These are phyloP conservation scores for Backusella circina DNA, from an alignment of 192 early-diverging fungal genomes.

Conservation along the genomic window DNA sequence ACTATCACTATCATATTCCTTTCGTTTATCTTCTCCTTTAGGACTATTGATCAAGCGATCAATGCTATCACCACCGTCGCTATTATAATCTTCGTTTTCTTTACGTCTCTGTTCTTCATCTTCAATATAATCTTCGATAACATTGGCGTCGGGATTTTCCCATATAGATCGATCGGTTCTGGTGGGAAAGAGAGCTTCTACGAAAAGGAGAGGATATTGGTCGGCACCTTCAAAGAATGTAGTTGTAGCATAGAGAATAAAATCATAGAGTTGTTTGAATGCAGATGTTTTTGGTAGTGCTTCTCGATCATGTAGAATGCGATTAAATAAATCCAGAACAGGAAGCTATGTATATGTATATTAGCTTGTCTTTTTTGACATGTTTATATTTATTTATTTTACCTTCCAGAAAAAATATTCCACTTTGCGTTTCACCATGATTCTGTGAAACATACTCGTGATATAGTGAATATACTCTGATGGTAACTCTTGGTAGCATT, in stretches of 20 bases:
- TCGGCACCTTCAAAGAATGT: constrained; percentile 53
- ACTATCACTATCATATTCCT: not conserved
- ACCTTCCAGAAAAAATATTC: constrained; percentile 59
- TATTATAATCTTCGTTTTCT: not conserved
- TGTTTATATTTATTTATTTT: not conserved
- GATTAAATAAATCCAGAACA: constrained; percentile 59
- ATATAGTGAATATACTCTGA: constrained; percentile 47
- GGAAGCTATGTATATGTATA: constrained; percentile 39
- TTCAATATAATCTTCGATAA: not conserved
- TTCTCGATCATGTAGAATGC: constrained; percentile 40
- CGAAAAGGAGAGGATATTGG: constrained; percentile 52
- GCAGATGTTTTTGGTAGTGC: constrained; percentile 24
- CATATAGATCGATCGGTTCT: constrained; percentile 12
- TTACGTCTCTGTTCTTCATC: not conserved
- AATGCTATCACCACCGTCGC: not conserved
- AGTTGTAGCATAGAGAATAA: constrained; percentile 47
- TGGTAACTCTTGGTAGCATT: constrained; percentile 50
- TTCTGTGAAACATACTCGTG: constrained; percentile 61
- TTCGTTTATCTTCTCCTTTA: too few species aligned
- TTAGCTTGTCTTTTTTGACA: not conserved
- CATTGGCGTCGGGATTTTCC: not conserved
- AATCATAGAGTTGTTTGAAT: constrained; percentile 46
- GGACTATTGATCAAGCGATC: too few species aligned
- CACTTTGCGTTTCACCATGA: constrained; percentile 55
- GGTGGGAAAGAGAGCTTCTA: constrained; percentile 55